These are phyloP conservation scores for Trichoderma gamsii DNA, from an alignment of 495 filamentous ascomycete genomes.

Conservation along the genomic window DNA sequence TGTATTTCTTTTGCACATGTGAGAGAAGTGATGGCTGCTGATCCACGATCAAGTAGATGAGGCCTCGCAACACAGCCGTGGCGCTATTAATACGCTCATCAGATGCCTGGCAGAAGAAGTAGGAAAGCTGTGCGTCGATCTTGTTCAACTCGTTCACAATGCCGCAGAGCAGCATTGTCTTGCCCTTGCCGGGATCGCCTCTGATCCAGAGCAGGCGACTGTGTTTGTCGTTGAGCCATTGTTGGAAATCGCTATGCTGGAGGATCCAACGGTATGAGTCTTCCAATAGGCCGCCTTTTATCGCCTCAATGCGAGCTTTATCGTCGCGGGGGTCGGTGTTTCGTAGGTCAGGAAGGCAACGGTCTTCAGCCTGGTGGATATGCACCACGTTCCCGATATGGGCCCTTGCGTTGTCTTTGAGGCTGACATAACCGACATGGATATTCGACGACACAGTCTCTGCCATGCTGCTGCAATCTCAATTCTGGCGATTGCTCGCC, in stretches of 20 bases:
- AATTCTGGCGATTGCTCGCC: too few relatives aligned
- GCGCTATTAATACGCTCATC: slow-evolving; percentile 29
- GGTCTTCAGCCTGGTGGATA: too few relatives aligned
- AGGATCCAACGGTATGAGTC: slow-evolving; percentile 43
- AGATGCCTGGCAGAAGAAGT: slow-evolving; percentile 45
- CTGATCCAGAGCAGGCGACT: slow-evolving; percentile 42
- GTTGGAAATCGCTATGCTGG: slow-evolving; percentile 29
- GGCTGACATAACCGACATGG: too few relatives aligned
- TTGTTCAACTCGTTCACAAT: slow-evolving; percentile 19
- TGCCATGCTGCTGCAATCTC: too few relatives aligned
- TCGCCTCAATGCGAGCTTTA: slow-evolving; percentile 34
- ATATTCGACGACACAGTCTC: too few relatives aligned
- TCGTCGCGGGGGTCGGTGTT: slow-evolving; percentile 30
- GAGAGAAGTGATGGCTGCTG: not conserved
- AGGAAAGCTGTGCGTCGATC: slow-evolving; percentile 25
- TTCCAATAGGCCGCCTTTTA: slow-evolving; percentile 36
- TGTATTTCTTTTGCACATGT: slow-evolving; percentile 26
- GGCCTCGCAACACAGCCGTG: slow-evolving; percentile 29
- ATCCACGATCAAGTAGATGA: slow-evolving; percentile 15
- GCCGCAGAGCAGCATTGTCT: slow-evolving; percentile 45
- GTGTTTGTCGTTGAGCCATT: slow-evolving; percentile 27
- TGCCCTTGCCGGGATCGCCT: slow-evolving; percentile 42
- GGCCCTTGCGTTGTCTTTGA: too few relatives aligned
- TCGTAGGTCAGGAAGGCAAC: too few relatives aligned
- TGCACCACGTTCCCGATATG: too few relatives aligned